These are phyloP conservation scores for Salicornia ramosissima DNA, from an alignment of 148 eudicot species.

Conservation along the genomic window DNA sequence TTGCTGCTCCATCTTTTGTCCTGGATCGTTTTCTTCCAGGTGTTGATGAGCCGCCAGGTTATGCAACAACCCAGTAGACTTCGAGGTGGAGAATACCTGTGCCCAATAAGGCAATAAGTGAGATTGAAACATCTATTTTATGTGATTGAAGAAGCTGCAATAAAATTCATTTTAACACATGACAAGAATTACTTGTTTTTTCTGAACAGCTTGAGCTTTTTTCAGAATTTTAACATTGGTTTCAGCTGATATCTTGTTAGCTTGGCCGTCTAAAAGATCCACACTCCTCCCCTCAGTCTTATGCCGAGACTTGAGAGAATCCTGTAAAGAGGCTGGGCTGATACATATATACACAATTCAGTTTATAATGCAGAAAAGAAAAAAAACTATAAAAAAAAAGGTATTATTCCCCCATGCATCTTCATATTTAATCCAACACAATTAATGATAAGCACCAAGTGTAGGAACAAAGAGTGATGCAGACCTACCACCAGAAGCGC, in stretches of 20 bases:
- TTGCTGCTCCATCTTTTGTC: constrained; percentile 31
- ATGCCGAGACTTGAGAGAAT: constrained; percentile 27
- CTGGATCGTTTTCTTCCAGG: constrained; percentile 22
- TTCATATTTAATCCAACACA: not conserved
- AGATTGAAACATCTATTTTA: not conserved
- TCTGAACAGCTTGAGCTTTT: constrained; percentile 21
- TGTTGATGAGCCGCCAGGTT: constrained; percentile 18
- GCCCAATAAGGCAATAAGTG: not conserved
- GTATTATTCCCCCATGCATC: not conserved
- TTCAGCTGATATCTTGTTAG: constrained; percentile 8
- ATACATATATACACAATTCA: constrained; percentile 30
- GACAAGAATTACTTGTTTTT: constrained; percentile 23
- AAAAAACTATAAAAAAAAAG: constrained; percentile 7
- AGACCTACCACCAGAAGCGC: constrained; percentile 36
- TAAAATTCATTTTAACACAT: constrained; percentile 20
- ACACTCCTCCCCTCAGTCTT: constrained; percentile 17
- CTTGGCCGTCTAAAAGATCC: constrained; percentile 20
- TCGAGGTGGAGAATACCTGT: constrained; percentile 27
- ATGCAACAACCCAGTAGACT: constrained; percentile 28
- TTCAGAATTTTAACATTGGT: constrained; percentile 17
- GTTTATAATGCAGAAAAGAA: constrained; percentile 21
- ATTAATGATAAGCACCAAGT: not conserved
- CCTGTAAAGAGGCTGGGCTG: constrained; percentile 37
- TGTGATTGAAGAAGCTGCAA: not conserved
- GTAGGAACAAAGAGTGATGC: constrained; percentile 25